Percentiles rank a stretch among this genome's conserved stretches.
phyloP scores from a whole-genome alignment of 2,329 filamentous ascomycete genomes.

The Alternaria novae-zelandiae region DNA sequence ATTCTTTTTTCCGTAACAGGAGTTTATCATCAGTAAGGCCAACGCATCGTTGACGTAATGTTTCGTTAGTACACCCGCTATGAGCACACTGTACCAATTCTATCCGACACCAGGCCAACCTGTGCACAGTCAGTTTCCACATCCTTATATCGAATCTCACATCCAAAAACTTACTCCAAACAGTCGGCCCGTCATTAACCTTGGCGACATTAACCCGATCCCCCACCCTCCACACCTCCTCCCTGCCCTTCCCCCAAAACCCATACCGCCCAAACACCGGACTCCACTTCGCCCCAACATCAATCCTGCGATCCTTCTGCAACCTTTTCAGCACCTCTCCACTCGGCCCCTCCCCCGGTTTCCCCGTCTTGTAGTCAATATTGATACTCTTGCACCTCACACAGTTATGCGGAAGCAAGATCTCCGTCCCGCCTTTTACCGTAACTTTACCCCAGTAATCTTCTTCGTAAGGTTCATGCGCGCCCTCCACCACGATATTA shows the following conservation, averaged over 20 bases:
- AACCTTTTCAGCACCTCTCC: slow-evolving; percentile 55
- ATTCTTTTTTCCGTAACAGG: not conserved
- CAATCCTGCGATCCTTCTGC: slow-evolving; percentile 54
- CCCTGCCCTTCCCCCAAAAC: slow-evolving; percentile 43
- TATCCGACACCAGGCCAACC: slow-evolving; percentile 8
- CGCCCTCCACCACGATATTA: slow-evolving; percentile 54
- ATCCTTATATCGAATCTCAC: too few relatives aligned
- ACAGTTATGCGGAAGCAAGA: slow-evolving; percentile 55
- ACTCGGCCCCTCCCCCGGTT: slow-evolving; percentile 43
- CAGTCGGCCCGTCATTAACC: slow-evolving; percentile 49
- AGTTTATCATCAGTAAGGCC: not conserved
- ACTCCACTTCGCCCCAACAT: slow-evolving; percentile 53
- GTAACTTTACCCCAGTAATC: slow-evolving; percentile 54
- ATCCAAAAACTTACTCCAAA: slow-evolving; percentile 49
- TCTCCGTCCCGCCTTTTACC: slow-evolving; percentile 38
- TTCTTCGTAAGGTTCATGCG: slow-evolving; percentile 52
- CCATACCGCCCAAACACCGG: slow-evolving; percentile 58
- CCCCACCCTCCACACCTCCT: slow-evolving; percentile 44
- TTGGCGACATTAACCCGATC: slow-evolving; percentile 52
- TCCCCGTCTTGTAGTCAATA: slow-evolving; percentile 55
- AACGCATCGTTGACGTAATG: not conserved
- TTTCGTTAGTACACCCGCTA: not conserved
- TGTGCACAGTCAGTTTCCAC: not conserved
- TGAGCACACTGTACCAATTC: not conserved
- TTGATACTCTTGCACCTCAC: slow-evolving; percentile 56